Percentiles rank a stretch among this genome's conserved stretches.
phyloP scores from a whole-genome alignment of 192 early-diverging fungal species.

The Glomus cerebriforme region DNA sequence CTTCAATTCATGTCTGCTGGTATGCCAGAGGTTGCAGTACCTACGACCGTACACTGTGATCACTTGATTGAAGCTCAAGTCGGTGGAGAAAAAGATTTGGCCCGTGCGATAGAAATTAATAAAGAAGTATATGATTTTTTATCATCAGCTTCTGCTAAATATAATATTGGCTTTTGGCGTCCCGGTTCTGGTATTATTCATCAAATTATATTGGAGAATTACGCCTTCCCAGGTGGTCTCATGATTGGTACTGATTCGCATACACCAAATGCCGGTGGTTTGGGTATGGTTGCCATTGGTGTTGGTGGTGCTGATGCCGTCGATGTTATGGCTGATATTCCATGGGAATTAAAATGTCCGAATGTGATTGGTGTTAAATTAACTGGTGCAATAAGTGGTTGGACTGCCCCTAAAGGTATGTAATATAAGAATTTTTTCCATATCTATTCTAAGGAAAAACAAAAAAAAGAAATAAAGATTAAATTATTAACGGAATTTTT shows the following conservation, averaged over 20 bases:
- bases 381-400: conserved; percentile 83
- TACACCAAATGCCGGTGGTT: conserved; percentile 97
- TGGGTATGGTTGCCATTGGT: conserved; percentile 95
- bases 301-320: conserved; percentile 99
- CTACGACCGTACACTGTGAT: conserved; percentile 95
- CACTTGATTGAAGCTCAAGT: conserved; percentile 93
- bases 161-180: conserved; percentile 94
- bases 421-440: not conserved
- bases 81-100: conserved; percentile 82
- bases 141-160: conserved; percentile 82
- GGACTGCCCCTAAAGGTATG: conserved; percentile 87
- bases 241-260: conserved; percentile 99
- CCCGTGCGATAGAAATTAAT: conserved; percentile 83
- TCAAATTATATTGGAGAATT: conserved; percentile 98
- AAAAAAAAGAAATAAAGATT: not conserved
- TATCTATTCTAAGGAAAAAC: too few species aligned
- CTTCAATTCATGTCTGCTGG: conserved; percentile 97
- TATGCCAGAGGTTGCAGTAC: conserved; percentile 84
- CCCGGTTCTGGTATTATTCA: conserved; percentile 95
- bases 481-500: not conserved
- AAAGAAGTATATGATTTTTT: conserved; percentile 95
- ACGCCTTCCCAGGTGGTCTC: conserved; percentile 92
- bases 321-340: conserved; percentile 97
- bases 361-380: conserved; percentile 93
- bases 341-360: conserved; percentile 99